Percentiles rank a stretch among this genome's conserved stretches.
Evolutionary conservation across 139 green algal genomes (phyloP).

Genomic region (Pleodorina starrii): DNA sequence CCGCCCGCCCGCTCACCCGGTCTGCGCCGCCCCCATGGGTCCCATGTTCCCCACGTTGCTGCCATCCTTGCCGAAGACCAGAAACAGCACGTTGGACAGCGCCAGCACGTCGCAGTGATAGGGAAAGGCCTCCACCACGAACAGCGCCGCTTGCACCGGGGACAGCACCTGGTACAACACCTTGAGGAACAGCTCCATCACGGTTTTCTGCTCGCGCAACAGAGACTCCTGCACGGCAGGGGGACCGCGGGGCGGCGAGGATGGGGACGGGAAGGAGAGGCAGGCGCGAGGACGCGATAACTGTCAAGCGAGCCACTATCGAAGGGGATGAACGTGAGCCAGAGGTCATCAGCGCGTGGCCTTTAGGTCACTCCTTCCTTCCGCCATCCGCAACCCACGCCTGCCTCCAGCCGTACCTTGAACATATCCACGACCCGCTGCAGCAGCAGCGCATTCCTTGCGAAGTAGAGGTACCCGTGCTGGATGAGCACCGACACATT

Average conservation of each 20-base stretch:
- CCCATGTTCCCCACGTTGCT: slow-evolving; percentile 24
- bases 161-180: slow-evolving; percentile 64
- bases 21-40: background rate
- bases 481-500: slow-evolving; percentile 58
- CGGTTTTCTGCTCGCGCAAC: slow-evolving; percentile 54
- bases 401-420: slow-evolving; percentile 48
- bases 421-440: slow-evolving; percentile 55
- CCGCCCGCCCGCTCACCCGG: slow-evolving; percentile 6
- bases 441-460: slow-evolving; percentile 54
- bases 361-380: too few species aligned
- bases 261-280: too few species aligned
- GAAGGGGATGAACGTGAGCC: too few species aligned
- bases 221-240: slow-evolving; percentile 48
- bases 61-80: slow-evolving; percentile 48
- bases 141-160: slow-evolving; percentile 60
- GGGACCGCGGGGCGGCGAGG: too few species aligned
- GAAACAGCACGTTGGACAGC: slow-evolving; percentile 55
- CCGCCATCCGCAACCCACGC: too few species aligned
- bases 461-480: slow-evolving; percentile 65
- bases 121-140: slow-evolving; percentile 64
- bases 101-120: slow-evolving; percentile 66
- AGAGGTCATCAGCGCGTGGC: too few species aligned
- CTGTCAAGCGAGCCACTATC: too few species aligned
- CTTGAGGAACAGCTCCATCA: slow-evolving; percentile 69
- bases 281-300: too few species aligned